Percentiles rank a stretch among this genome's conserved stretches.
Evolutionary conservation across 805 yeast genomes (phyloP).

Genomic region (Isabelozyma rhagii): DNA sequence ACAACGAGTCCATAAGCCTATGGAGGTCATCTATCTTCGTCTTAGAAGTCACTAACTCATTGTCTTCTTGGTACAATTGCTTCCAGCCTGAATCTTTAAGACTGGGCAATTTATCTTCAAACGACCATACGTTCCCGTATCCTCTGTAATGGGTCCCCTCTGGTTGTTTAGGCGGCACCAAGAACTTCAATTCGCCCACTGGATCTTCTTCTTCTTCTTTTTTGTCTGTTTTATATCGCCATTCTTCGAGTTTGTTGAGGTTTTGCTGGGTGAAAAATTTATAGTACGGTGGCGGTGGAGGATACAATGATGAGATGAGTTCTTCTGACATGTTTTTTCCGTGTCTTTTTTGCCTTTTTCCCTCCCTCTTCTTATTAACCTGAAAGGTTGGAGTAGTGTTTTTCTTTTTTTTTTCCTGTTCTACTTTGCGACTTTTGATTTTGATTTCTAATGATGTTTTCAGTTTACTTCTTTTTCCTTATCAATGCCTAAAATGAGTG

Average conservation of each 20-base stretch:
- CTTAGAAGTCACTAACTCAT: conserved; percentile 30
- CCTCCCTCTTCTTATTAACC: background rate
- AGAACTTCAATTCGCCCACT: conserved; percentile 50
- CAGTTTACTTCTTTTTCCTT: background rate
- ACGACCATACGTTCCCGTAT: conserved; percentile 89
- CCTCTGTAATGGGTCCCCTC: conserved; percentile 68
- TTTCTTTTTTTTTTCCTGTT: too few species aligned
- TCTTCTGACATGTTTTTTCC: conserved; percentile 18
- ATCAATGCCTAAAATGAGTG: conserved; percentile 10
- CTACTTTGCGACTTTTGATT: background rate
- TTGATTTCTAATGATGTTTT: background rate
- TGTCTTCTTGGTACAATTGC: conserved; percentile 58
- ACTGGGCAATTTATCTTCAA: conserved; percentile 71
- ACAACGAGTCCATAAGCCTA: conserved; percentile 70
- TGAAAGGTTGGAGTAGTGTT: background rate
- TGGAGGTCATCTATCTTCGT: conserved; percentile 72
- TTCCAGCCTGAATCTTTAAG: conserved; percentile 73
- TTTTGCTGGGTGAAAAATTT: conserved; percentile 73
- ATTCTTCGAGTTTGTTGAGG: conserved; percentile 37
- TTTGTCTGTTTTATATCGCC: conserved; percentile 20
- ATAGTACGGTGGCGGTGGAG: conserved; percentile 89
- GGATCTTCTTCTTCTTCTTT: conserved; percentile 27
- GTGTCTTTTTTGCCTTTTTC: background rate
- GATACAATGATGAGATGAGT: conserved; percentile 69
- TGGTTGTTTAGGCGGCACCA: conserved; percentile 66